Base-by-base conservation (phyloP, 768 basidiomycete genomes). In the Leucocoprinus leucothites region DNA sequence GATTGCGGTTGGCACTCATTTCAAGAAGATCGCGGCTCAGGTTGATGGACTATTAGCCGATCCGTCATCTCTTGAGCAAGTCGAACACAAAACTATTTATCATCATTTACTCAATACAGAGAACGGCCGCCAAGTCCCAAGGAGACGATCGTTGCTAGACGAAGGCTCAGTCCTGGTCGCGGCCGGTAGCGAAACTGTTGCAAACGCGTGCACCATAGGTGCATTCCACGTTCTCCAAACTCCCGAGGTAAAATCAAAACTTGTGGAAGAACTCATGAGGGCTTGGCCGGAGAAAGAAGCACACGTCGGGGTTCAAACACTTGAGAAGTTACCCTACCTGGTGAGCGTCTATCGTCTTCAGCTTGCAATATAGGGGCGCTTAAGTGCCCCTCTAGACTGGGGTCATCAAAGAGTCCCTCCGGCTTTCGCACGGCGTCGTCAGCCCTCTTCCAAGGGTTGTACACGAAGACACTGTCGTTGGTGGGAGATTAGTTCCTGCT, bases 251-350 rank as follows among this genome's bases (percentile, higher is more conserved):
- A 60, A 66, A 31, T 31, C 57, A 6, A 65, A 57, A 26, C 65
- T 80, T 13, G 58, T 62, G 6, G 41, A 61, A 18, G 73, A 72
- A 50, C 59, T 79, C 25, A 56, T 63, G 21, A 65, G 64, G 9
- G 75, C 69, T 1, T 79, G 78, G 76, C 74, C 78, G 3, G 72
- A 75, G 16, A 63, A 64, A 21, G 67, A 74, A 6, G 26, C 50
- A n/a, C 53, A 49, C 3, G 59, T 71, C 3, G 57, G 62, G 2
- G 67, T 67, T 24, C 75, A 76, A 55, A 65, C 54, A 2, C 60
- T 79, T 41, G 77, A 80, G 59, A 75, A 73, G 57, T 42, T 80
- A 31, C 74, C 78, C 14, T 80, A 77, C 60, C 65, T 80, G n/a
- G 77, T 79, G 53, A 58, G 74, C 61, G 2, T 18, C 9, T 25